These are phyloP conservation scores for Aspergillus sergii DNA, from an alignment of 2,329 filamentous ascomycete species.

Conservation along the genomic window DNA sequence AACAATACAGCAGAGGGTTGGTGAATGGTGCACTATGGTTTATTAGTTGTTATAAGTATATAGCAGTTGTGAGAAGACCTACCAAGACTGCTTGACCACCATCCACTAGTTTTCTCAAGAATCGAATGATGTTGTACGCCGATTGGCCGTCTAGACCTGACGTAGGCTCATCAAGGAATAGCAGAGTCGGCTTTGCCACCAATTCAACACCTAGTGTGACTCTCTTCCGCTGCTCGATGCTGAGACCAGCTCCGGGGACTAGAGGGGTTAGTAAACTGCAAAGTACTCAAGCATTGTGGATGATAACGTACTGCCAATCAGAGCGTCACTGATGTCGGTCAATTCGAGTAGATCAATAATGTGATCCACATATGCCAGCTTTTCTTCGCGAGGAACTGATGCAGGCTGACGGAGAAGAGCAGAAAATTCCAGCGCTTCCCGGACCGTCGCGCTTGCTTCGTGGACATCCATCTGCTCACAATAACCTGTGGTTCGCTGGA, in stretches of 20 bases:
- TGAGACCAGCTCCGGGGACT: slow-evolving; percentile 59
- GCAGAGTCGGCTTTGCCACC: slow-evolving; percentile 61
- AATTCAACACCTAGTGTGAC: slow-evolving; percentile 63
- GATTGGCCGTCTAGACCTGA: slow-evolving; percentile 69
- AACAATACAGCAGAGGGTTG: slow-evolving; percentile 70
- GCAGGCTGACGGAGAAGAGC: slow-evolving; percentile 63
- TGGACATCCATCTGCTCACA: slow-evolving; percentile 67
- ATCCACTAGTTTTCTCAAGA: slow-evolving; percentile 67
- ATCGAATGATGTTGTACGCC: slow-evolving; percentile 59
- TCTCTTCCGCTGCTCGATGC: slow-evolving; percentile 67
- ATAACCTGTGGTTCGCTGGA: slow-evolving; percentile 55
- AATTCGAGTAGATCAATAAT: slow-evolving; percentile 69
- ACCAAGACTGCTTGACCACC: slow-evolving; percentile 68
- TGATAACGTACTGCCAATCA: slow-evolving; percentile 54
- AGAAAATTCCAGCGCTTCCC: slow-evolving; percentile 66
- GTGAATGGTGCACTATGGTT: slow-evolving; percentile 60
- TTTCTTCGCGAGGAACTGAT: slow-evolving; percentile 58
- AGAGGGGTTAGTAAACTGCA: not conserved
- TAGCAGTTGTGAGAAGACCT: not conserved
- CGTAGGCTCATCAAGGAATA: slow-evolving; percentile 65
- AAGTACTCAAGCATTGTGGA: not conserved
- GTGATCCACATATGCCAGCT: slow-evolving; percentile 65
- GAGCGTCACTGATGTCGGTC: slow-evolving; percentile 62
- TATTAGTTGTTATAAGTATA: not conserved
- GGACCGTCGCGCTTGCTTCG: slow-evolving; percentile 63